phyloP scores from a whole-genome alignment of 352 stramenopile species.

The Globisporangium okanoganense region DNA sequence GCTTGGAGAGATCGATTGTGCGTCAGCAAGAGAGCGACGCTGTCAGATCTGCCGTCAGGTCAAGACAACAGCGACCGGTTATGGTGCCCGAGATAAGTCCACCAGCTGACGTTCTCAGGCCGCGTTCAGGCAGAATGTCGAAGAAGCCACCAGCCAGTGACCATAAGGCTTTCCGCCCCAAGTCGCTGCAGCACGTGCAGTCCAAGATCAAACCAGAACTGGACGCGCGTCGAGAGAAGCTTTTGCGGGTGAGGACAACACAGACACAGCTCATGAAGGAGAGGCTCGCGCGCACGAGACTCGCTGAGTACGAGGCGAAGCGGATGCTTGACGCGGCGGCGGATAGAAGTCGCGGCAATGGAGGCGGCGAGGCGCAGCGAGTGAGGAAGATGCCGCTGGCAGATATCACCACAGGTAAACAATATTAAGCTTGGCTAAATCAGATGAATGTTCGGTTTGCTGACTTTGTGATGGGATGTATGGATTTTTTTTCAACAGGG shows the following conservation, averaged over 20 bases:
- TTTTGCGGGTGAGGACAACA: constrained; percentile 74
- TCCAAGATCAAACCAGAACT: constrained; percentile 71
- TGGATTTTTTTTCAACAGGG: constrained; percentile 28
- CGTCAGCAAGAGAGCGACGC: neutral
- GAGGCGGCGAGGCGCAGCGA: neutral
- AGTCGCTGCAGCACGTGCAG: constrained; percentile 33
- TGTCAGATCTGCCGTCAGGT: neutral
- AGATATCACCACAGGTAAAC: constrained; percentile 54
- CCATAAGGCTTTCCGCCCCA: neutral
- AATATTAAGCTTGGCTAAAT: neutral
- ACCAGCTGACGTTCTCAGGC: neutral
- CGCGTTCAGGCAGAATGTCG: neutral
- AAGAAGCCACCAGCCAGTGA: neutral
- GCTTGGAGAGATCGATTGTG: neutral
- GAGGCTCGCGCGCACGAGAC: constrained; percentile 40
- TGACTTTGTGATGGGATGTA: neutral
- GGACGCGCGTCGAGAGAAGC: constrained; percentile 42
- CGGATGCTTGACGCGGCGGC: constrained; percentile 20
- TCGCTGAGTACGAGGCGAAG: constrained; percentile 56
- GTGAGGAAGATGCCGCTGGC: constrained; percentile 40
- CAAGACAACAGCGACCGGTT: neutral
- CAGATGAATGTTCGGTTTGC: neutral
- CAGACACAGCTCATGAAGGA: constrained; percentile 77
- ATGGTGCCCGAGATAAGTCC: neutral
- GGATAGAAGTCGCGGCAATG: neutral